Base-by-base conservation (phyloP, 805 yeast genomes). In the Monosporozyma solicola region DNA sequence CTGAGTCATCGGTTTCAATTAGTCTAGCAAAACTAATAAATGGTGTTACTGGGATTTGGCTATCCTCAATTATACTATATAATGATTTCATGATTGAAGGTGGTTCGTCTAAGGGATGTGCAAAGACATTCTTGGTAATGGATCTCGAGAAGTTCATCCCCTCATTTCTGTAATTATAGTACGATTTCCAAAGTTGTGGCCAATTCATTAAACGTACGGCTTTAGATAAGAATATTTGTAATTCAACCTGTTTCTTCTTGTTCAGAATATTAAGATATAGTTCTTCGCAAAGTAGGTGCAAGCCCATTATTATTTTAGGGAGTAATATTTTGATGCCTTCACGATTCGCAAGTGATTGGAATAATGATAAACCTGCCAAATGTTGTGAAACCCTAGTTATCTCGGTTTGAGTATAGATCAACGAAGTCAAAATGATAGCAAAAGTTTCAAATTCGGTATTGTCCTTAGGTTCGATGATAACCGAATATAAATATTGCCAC, bases 241-340 rank as follows among this genome's bases (percentile, higher is more conserved):
- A 59, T 33, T 68, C 67, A 3, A 70, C 59, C 11, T 75, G 68
- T 8, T 70, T 64, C 0, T 59, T 52, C 3, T 61, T 52, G 5
- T 75, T 71, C 27, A 80, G 67, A 1, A 79, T 68, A 59, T 85
- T 82, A 32, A 92, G 70, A 50, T 77, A 75, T 47, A 77, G 66
- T 55, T 92, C 97, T 65, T 92, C 97, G 51, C 90, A 72, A 2
- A 88, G 69, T 41, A 90, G 62, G 69, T 91, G 97, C 48, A 92
- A 68, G 0, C 90, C 80, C 27, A 86, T 67, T 0, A 83, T 75
- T 10, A 87, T 75, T 54, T 79, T 82, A 0, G 92, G 85, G 0
- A 83, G 33, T 8, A 51, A 25, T 3, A 44, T 27, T 8, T 47
- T 47, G 3, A 52, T 49, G 35, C 46, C 49, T 4, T 39, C 37